phyloP scores from a whole-genome alignment of 768 basidiomycete genomes.

The Paxillus involutus region DNA sequence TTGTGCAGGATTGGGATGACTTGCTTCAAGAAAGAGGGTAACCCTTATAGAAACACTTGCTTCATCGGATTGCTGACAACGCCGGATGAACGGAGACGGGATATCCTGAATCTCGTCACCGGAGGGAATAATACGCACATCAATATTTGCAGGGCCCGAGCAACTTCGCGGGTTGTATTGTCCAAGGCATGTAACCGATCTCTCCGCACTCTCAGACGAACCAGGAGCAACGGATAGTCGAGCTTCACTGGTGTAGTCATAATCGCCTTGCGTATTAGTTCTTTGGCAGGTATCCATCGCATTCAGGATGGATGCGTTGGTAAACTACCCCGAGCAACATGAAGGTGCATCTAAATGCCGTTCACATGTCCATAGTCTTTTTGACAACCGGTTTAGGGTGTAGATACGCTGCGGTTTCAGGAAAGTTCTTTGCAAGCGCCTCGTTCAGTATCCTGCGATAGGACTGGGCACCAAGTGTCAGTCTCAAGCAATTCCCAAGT shows the following conservation, averaged over 20 bases:
- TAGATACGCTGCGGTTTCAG: conserved; percentile 43
- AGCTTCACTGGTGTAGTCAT: not conserved
- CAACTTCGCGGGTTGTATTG: not conserved
- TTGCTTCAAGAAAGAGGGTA: conserved; percentile 20
- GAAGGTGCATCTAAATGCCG: not conserved
- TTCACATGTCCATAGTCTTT: conserved; percentile 13
- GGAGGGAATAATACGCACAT: conserved; percentile 3
- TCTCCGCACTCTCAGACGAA: not conserved
- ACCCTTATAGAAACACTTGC: conserved; percentile 13
- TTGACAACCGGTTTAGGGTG: conserved; percentile 9
- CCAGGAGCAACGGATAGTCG: not conserved
- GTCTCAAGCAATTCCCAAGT: not conserved
- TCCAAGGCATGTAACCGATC: conserved; percentile 6
- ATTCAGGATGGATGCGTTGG: not conserved
- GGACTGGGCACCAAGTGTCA: conserved; percentile 43
- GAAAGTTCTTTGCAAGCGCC: conserved; percentile 70
- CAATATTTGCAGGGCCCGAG: not conserved
- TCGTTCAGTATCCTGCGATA: conserved; percentile 69
- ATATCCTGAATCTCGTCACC: not conserved
- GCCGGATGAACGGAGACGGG: conserved; percentile 1
- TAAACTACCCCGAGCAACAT: not conserved
- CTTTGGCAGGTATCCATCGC: not conserved
- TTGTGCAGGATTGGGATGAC: conserved; percentile 6
- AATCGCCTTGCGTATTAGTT: not conserved
- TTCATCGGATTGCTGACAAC: conserved; percentile 11